Evolutionary conservation across 1,284 basidiomycete species (phyloP).

Genomic region (Boletus sp.): DNA sequence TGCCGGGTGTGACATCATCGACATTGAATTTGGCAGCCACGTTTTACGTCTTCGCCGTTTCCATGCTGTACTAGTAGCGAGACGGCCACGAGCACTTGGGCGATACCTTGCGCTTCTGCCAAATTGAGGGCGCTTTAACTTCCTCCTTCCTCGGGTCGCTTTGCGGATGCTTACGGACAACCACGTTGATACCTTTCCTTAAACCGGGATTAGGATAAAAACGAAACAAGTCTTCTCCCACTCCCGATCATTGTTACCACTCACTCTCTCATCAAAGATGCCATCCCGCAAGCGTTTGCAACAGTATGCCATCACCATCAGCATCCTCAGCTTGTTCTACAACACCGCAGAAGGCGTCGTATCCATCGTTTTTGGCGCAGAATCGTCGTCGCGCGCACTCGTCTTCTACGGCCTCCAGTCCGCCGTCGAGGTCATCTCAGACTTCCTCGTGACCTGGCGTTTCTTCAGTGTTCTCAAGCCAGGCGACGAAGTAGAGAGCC

Average conservation of each 20-base stretch:
- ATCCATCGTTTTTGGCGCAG: constrained; percentile 43
- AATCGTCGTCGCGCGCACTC: constrained; percentile 44
- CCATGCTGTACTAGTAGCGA: no score
- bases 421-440: constrained; percentile 18
- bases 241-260: neutral
- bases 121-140: no score
- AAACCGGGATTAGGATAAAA: neutral
- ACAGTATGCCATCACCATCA: constrained; percentile 33
- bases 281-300: constrained; percentile 26
- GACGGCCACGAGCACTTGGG: no score
- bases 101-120: neutral
- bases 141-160: neutral
- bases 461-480: constrained; percentile 26
- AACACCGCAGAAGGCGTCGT: constrained; percentile 33
- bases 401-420: constrained; percentile 51
- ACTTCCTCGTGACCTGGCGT: constrained; percentile 34
- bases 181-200: neutral
- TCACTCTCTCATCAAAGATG: constrained; percentile 9
- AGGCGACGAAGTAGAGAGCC: constrained; percentile 27
- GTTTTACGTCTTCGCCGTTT: neutral
- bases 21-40: neutral
- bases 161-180: neutral
- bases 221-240: neutral
- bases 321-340: constrained; percentile 34
- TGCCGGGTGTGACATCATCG: neutral